A percentile compares a stretch with the other conserved stretches of the same genome.
Conservation (phyloP, 768 basidiomycete species). For the Termitomyces sp. region DNA sequence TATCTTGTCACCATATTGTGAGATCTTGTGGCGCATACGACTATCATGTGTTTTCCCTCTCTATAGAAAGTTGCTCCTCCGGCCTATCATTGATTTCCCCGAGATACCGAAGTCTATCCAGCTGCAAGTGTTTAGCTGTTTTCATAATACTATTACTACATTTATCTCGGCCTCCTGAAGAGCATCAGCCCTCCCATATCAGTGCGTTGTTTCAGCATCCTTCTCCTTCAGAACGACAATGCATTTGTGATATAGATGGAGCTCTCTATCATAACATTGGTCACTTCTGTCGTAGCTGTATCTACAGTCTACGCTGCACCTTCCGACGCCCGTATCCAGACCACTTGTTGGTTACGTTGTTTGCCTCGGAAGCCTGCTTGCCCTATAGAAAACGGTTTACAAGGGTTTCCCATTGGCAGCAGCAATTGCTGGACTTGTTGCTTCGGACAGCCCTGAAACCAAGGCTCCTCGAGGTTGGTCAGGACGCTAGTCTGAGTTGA, state of each 20-base stretch:
- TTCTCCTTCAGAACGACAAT: conserved; percentile 22
- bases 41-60: neutral
- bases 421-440: conserved; percentile 1
- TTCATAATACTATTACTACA: neutral
- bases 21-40: neutral
- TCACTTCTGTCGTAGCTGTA: neutral
- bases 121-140: neutral
- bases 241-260: conserved; percentile 33
- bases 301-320: neutral
- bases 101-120: neutral
- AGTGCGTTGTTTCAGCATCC: neutral
- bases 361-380: neutral
- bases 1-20: neutral
- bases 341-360: conserved; percentile 1
- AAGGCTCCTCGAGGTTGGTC: neutral
- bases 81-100: neutral
- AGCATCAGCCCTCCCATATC: neutral
- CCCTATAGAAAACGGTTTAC: neutral
- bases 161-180: neutral
- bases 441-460: neutral
- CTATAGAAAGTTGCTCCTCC: neutral
- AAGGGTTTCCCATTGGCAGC: neutral
- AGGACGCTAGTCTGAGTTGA: too few relatives aligned
- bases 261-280: neutral
- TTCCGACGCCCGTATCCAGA: neutral